Conservation (phyloP, 2,329 filamentous ascomycete species). For the Curvularia spicifera region DNA sequence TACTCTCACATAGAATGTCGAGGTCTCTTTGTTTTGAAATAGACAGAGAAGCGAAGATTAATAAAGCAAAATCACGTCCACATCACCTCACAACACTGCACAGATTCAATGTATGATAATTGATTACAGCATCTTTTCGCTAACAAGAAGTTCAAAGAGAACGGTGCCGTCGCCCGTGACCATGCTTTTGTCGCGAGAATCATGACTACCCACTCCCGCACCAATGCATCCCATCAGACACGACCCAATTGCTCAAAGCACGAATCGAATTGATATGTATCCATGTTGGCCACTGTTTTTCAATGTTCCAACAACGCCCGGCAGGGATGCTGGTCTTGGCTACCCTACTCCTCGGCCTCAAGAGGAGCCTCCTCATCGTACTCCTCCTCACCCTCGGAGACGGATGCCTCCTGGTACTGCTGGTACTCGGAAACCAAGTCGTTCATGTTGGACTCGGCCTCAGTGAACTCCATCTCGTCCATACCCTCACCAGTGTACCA, state of each 20-base stretch:
- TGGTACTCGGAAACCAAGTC: constrained; percentile 99
- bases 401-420: constrained; percentile 99
- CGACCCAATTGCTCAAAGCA: constrained; percentile 35
- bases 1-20: not conserved
- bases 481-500: constrained; percentile 99
- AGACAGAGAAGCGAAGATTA: not conserved
- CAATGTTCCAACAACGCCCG: constrained; percentile 25
- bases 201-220: constrained; percentile 20
- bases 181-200: constrained; percentile 22
- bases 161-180: constrained; percentile 27
- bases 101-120: constrained; percentile 15
- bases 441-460: constrained; percentile 99
- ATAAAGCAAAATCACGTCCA: not conserved
- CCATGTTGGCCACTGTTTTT: constrained; percentile 16
- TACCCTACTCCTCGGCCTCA: constrained; percentile 68
- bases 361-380: constrained; percentile 83
- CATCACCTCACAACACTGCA: not conserved
- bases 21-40: not conserved
- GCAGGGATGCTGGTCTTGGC: constrained; percentile 25
- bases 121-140: constrained; percentile 44
- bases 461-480: constrained; percentile 99
- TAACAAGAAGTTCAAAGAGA: constrained; percentile 45
- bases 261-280: constrained; percentile 32
- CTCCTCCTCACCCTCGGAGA: constrained; percentile 97
- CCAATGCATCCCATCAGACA: constrained; percentile 18